Base-by-base conservation (phyloP, 768 basidiomycete genomes). In the Strobilomyces dryophilus region DNA sequence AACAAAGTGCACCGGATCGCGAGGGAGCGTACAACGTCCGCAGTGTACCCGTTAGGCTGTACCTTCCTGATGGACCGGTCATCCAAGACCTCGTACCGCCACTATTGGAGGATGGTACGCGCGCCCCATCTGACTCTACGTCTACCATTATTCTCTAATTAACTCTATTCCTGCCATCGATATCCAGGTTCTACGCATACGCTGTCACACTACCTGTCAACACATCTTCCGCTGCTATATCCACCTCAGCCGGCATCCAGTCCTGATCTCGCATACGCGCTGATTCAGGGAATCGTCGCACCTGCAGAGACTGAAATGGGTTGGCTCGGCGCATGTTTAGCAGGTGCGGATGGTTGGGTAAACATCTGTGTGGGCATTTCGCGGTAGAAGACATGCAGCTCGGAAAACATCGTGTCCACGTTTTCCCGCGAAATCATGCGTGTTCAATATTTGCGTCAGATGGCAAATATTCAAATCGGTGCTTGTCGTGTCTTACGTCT, bases 271-370 rank as follows among this genome's bases (percentile, higher is more conserved):
- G 94, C 91, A 12, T 87, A 83, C 60, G 81, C 87, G 0, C 69
- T 97, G 44, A 75, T 95, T 12, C 95, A 98, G 66, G 95, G 97
- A 12, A 84, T 98, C 18, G 70, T 79, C 3, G 71, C 87, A 2
- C 97, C 95, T 1, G 76, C 82, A 8, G 93, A 97, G 29, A 79
- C 92, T 7, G 95, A 98, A 64, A 77, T 98, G 71, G 92, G 87
- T 5, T 97, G 95, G 95, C 69, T 98, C n/a, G 89, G 92, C 10
- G 86, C 90, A 18, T 93, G 92, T 61, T 74, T 98, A 71, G 83
- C 87, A 12, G 94, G 93, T 8, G 92, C 93, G 12, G 97, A 98
- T 64, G 97, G 97, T 6, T 98, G 94, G 94, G 78, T 95, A 27
- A 89, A 90, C 66, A 77, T 98, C 49, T 95, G 92, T 64, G 74